Base-by-base conservation (phyloP, 1,284 basidiomycete species). In the Tilletia indica region DNA sequence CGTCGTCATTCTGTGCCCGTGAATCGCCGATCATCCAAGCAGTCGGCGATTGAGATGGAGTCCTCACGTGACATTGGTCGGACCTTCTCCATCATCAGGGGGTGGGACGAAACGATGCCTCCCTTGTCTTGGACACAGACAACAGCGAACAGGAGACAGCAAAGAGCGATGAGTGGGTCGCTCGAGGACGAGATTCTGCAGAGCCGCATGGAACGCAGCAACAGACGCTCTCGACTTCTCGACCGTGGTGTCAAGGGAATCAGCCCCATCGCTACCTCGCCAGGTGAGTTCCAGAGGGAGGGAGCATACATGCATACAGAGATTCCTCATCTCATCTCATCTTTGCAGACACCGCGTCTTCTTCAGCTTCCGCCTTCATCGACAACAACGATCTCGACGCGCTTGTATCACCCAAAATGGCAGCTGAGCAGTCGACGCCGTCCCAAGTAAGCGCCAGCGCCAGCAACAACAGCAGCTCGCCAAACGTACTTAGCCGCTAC, bases 401-500 rank as follows among this genome's bases (percentile, higher is more conserved):
- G 34, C 34, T 34, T 2, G 31, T 14, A 25, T 8, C 34, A 39
- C 61, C 31, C 31, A 25, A 9, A 54, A 19, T 19, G 21, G 51
- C 61, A 64, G 25, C 25, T 31, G 25, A 31, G 25, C 25, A 31
- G 25, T 31, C 25, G 25, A 31, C 25, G 25, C 25, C 25, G 25
- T 31, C 25, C 25, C 25, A 31, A 31, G 25, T 39, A 34, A 12
- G 8, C 34, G 16, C 61, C 34, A 45, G 6, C 42, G 12, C 6
- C 38, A 64, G 12, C 61, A 21, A 38, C 61, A 64, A 42, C 61
- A 39, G 39, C 58, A 63, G 36, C 58, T 1, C 9, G 31, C 14
- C 61, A 8, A 64, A 64, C 61, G 34, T 83, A 34, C 72, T 83
- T 1, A 74, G 76, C 16, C 76, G 80, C 38, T 83, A 83, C 54